These are phyloP conservation scores for Trichoderma citrinoviride DNA, from an alignment of 2,329 filamentous ascomycete species.

Conservation along the genomic window DNA sequence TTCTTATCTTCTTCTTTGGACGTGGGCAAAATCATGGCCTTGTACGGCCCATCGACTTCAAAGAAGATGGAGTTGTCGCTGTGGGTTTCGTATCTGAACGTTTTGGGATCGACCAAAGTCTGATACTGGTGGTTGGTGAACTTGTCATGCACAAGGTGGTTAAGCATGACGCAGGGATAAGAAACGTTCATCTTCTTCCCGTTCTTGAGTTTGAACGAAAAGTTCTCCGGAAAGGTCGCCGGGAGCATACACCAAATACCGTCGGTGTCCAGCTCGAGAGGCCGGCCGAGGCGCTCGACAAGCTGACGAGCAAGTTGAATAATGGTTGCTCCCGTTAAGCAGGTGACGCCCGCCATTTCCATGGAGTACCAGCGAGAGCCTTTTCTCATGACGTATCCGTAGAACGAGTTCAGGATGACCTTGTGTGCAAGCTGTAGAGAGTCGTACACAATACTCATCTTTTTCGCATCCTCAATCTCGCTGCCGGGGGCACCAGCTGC, in stretches of 20 bases:
- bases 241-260: conserved; percentile 99
- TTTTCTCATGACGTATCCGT: conserved; percentile 99
- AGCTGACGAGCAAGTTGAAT: conserved; percentile 94
- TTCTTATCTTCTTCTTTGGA: conserved; percentile 99
- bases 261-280: conserved; percentile 92
- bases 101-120: conserved; percentile 73
- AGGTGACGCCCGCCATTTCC: conserved; percentile 99
- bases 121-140: conserved; percentile 99
- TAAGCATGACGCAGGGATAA: conserved; percentile 98
- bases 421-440: conserved; percentile 97
- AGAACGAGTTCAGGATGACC: conserved; percentile 98
- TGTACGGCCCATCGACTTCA: conserved; percentile 97
- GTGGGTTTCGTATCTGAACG: conserved; percentile 90
- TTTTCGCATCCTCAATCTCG: conserved; percentile 92
- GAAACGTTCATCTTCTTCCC: conserved; percentile 97
- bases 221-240: conserved; percentile 94
- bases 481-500: conserved; percentile 69
- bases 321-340: conserved; percentile 90
- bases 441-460: conserved; percentile 97
- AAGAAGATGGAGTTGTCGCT: conserved; percentile 99
- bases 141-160: conserved; percentile 88
- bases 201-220: conserved; percentile 87
- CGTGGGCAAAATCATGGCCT: conserved; percentile 93
- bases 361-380: conserved; percentile 98
- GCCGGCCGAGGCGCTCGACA: conserved; percentile 88